phyloP scores from a whole-genome alignment of 768 basidiomycete species.

The Auricularia heimuer region DNA sequence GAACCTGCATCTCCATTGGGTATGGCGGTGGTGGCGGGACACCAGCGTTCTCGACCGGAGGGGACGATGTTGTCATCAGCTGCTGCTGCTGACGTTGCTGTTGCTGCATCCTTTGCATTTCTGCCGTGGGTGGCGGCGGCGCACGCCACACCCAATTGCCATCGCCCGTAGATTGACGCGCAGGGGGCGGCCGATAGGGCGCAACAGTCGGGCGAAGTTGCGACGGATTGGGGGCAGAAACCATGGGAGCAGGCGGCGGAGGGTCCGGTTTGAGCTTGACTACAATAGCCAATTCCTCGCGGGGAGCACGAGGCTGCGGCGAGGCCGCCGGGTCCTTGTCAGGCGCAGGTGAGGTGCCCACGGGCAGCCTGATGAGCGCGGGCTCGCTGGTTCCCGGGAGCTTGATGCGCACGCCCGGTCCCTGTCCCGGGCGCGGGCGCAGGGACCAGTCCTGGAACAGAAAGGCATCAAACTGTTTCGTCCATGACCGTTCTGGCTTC shows the following conservation, averaged over 20 bases:
- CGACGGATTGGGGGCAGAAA: slow-evolving; percentile 15
- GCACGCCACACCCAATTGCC: background rate
- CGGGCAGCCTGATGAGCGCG: slow-evolving; percentile 11
- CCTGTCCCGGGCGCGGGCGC: slow-evolving; percentile 42
- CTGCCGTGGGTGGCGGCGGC: background rate
- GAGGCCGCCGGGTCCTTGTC: slow-evolving; percentile 1
- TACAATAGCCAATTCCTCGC: slow-evolving; percentile 32
- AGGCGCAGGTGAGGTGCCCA: slow-evolving; percentile 1
- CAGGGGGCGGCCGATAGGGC: background rate
- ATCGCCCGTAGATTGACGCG: slow-evolving; percentile 4
- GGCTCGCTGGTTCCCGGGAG: slow-evolving; percentile 38
- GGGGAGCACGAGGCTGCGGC: slow-evolving; percentile 8
- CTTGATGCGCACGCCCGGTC: slow-evolving; percentile 47
- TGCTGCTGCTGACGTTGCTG: background rate
- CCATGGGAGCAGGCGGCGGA: slow-evolving; percentile 4
- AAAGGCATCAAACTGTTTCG: slow-evolving; percentile 70
- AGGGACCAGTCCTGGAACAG: slow-evolving; percentile 54
- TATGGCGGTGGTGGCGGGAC: background rate
- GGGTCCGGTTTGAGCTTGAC: slow-evolving; percentile 14
- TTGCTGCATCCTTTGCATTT: background rate
- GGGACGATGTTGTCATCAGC: background rate
- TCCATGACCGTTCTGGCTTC: slow-evolving; percentile 78
- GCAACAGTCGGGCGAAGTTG: slow-evolving; percentile 24
- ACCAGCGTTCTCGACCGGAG: too few species aligned
- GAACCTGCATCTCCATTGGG: background rate